These are phyloP conservation scores for Linnemannia zychae DNA, from an alignment of 192 early-diverging fungal genomes.

Conservation along the genomic window DNA sequence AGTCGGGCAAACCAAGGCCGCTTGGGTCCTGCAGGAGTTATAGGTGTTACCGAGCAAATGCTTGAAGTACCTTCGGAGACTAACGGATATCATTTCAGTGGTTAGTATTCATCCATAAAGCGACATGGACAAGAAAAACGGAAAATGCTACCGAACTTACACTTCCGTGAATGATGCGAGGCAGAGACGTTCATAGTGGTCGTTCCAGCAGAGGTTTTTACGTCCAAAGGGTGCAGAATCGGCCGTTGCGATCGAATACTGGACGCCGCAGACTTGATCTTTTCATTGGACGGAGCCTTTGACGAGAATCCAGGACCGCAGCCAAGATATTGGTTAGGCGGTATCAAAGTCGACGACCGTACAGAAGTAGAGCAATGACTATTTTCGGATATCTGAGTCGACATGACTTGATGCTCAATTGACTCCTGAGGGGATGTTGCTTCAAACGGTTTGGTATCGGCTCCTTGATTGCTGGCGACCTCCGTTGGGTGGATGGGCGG, in stretches of 20 bases:
- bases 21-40: constrained; percentile 22
- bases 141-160: background rate
- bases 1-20: constrained; percentile 43
- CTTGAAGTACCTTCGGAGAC: constrained; percentile 33
- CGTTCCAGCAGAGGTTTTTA: constrained; percentile 31
- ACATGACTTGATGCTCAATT: constrained; percentile 46
- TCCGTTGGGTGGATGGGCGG: constrained; percentile 23
- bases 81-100: background rate
- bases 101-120: background rate
- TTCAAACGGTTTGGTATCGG: background rate
- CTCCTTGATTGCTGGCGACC: background rate
- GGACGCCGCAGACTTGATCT: background rate
- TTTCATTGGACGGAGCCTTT: constrained; percentile 9
- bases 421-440: background rate
- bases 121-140: background rate
- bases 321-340: background rate
- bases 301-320: background rate
- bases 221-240: constrained; percentile 30
- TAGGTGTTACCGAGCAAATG: background rate
- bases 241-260: constrained; percentile 15
- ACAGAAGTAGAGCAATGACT: background rate
- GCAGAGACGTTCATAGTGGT: constrained; percentile 20
- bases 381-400: constrained; percentile 42
- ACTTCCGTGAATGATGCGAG: constrained; percentile 29
- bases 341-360: background rate